These are phyloP conservation scores for Claviceps fusiformis DNA, from an alignment of 2,329 filamentous ascomycete genomes.

Conservation along the genomic window DNA sequence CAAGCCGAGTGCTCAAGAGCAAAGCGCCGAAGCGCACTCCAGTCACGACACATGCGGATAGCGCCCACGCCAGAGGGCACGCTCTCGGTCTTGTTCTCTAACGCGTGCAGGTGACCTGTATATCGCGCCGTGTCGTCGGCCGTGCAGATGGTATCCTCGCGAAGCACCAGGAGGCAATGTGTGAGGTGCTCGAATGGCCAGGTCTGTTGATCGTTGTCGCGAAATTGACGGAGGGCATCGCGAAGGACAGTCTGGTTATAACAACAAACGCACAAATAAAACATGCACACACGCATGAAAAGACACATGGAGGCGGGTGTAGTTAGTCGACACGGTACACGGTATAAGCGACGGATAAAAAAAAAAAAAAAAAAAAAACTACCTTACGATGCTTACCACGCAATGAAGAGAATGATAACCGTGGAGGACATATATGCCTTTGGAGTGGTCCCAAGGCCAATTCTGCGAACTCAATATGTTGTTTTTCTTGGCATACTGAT, in stretches of 20 bases:
- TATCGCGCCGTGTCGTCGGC: constrained; percentile 18
- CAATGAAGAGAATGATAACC: constrained; percentile 19
- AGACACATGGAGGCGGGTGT: background rate
- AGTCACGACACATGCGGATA: constrained; percentile 15
- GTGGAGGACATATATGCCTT: constrained; percentile 17
- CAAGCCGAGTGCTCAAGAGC: constrained; percentile 9
- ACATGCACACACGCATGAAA: background rate
- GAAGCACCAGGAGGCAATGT: constrained; percentile 17
- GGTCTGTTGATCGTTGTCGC: background rate
- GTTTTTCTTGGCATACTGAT: constrained; percentile 10
- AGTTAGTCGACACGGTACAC: background rate
- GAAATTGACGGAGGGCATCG: constrained; percentile 7
- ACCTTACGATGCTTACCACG: constrained; percentile 5
- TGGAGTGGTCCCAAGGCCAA: constrained; percentile 18
- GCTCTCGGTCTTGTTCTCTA: constrained; percentile 1
- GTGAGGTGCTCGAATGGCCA: constrained; percentile 2
- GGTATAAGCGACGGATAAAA: background rate
- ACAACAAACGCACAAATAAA: background rate
- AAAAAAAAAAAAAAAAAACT: background rate
- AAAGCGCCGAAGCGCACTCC: constrained; percentile 14
- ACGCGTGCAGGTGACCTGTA: constrained; percentile 6
- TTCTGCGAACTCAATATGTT: constrained; percentile 12
- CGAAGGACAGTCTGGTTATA: constrained; percentile 3
- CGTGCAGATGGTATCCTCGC: constrained; percentile 16
- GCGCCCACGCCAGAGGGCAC: constrained; percentile 11